These are phyloP conservation scores for Pinus albicaulis DNA, from an alignment of 75 land plant species.

Conservation along the genomic window DNA sequence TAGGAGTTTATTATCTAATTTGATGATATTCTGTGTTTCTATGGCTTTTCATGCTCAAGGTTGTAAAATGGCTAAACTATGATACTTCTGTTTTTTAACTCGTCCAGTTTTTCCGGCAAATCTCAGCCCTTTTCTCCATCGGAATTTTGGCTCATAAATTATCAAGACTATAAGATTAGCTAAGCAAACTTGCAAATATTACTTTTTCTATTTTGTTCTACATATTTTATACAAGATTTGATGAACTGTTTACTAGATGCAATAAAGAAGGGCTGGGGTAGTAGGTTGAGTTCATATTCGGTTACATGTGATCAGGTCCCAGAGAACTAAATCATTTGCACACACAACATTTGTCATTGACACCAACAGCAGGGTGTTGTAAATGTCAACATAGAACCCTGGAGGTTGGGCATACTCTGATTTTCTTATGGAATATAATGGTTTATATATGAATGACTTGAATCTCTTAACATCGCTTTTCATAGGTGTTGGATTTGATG, in stretches of 20 bases:
- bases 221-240: neutral
- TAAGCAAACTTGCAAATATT: neutral
- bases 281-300: neutral
- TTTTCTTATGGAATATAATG: neutral
- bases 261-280: neutral
- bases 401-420: neutral
- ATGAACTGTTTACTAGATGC: neutral
- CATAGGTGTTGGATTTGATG: conserved; percentile 74
- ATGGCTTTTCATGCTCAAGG: neutral
- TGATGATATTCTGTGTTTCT: neutral
- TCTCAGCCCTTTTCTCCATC: neutral
- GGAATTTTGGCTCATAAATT: neutral
- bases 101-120: neutral
- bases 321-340: neutral
- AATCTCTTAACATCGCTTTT: neutral
- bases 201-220: too few relatives aligned
- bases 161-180: neutral
- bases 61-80: neutral
- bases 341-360: neutral
- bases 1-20: neutral
- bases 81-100: neutral
- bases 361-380: neutral
- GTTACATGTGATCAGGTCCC: too few relatives aligned
- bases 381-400: neutral
- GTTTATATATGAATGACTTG: neutral